These are phyloP conservation scores for Russula griseocarnosa DNA, from an alignment of 768 basidiomycete species.

Conservation along the genomic window DNA sequence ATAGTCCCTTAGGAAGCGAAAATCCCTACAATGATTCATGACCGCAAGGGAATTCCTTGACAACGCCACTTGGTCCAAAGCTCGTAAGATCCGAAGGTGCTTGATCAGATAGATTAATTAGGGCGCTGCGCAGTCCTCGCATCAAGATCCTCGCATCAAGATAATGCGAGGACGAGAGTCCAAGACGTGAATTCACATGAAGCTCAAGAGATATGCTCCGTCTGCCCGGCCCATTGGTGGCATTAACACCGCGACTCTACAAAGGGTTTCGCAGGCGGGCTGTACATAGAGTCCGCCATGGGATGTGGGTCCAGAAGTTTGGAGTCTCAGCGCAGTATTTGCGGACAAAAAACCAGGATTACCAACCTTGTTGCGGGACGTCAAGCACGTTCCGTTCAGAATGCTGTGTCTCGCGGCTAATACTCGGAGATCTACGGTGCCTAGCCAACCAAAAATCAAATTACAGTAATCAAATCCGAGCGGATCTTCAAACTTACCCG, in stretches of 20 bases:
- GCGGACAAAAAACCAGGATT: neutral
- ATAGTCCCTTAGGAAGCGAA: neutral
- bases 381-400: too few species aligned
- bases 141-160: too few species aligned
- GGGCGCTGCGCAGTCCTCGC: neutral
- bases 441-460: too few species aligned
- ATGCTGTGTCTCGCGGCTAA: too few species aligned
- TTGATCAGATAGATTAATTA: neutral
- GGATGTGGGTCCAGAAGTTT: neutral
- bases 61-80: neutral
- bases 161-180: too few species aligned
- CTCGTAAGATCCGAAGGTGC: neutral
- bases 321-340: too few species aligned
- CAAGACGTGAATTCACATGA: neutral
- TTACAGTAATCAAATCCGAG: too few species aligned
- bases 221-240: too few species aligned
- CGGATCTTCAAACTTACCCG: too few species aligned
- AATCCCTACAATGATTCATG: neutral
- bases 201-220: slow-evolving; percentile 1
- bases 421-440: too few species aligned
- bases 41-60: neutral
- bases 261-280: neutral
- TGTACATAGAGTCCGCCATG: neutral
- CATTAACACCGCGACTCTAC: too few species aligned
- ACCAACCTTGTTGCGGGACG: too few species aligned